Base-by-base conservation (phyloP, 139 green algal genomes). In the Gonium pectorale region DNA sequence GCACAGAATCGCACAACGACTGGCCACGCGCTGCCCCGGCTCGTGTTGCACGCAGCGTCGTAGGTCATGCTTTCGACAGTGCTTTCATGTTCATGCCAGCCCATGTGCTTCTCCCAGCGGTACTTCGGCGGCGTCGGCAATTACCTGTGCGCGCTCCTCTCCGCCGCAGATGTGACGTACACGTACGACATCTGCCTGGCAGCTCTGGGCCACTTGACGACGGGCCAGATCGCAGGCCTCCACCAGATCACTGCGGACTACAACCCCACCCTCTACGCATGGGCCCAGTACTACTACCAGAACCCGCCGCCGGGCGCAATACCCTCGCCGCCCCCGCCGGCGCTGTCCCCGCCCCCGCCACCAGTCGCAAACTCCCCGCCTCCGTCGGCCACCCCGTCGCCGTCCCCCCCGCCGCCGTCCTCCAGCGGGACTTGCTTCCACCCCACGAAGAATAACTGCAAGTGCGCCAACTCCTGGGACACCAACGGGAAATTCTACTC, bases 261-360 rank as follows among this genome's bases (percentile, higher is more conserved):
- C n/a, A 80, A 80, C 72, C 72, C 72, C 51, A 43, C 35, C 33
- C 35, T 80, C 24, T 80, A 80, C 72, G 37, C 26, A 0, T 67
- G 51, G 72, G 51, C 11, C 22, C 72, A 80, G 52, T 80, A 68
- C 72, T 67, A 51, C 11, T 51, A 51, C 8, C 8, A 29, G 35
- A 26, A n/a, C 35, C 72, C 24, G 52, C 51, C 51, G 8, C 3
- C 72, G 22, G 38, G 52, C 51, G 21, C 13, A 19, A 19, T 41
- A 9, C 5, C n/a, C 31, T 49, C 70, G 31, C 11, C 33, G 51
- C 44, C 37, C 8, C 6, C 5, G 0, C 3, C 51, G 5, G 22
- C 72, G 52, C 72, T 52, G 27, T 22, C 72, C 35, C 72, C 72
- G 3, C 41, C 72, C 4, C 52, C 72, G 13, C 19, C 52, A 5